These are phyloP conservation scores for Dichotomocladium elegans DNA, from an alignment of 371 early-diverging fungal species.

Conservation along the genomic window DNA sequence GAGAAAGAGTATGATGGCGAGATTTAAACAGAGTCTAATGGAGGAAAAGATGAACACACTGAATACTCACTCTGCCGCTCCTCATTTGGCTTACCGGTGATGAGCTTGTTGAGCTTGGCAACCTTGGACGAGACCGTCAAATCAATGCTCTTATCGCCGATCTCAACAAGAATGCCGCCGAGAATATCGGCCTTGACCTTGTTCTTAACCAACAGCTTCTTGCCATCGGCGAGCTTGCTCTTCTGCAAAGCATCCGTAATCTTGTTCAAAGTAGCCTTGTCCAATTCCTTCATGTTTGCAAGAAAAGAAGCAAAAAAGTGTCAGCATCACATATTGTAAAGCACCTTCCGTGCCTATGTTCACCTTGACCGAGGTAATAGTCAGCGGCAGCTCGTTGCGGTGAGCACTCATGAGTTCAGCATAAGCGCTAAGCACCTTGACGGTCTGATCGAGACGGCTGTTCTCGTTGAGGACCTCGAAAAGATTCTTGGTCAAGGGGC, in stretches of 20 bases:
- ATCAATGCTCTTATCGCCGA: constrained; percentile 97
- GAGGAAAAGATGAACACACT: too few species aligned
- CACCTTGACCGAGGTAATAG: constrained; percentile 87
- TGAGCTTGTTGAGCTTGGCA: constrained; percentile 90
- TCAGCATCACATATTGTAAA: background rate
- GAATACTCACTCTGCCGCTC: too few species aligned
- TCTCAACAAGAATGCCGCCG: constrained; percentile 93
- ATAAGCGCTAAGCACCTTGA: constrained; percentile 79
- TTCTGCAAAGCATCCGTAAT: constrained; percentile 49
- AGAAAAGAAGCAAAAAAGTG: background rate
- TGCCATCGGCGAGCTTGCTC: constrained; percentile 43
- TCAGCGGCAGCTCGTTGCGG: constrained; percentile 87
- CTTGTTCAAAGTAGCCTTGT: constrained; percentile 46
- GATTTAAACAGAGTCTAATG: background rate
- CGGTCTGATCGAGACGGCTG: constrained; percentile 83
- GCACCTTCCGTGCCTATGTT: background rate
- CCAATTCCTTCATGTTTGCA: constrained; percentile 57
- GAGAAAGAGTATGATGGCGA: too few species aligned
- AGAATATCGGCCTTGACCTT: constrained; percentile 92
- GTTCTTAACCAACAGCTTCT: constrained; percentile 76
- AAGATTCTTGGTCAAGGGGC: constrained; percentile 82
- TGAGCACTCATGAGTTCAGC: constrained; percentile 84
- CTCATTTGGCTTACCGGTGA: constrained; percentile 59
- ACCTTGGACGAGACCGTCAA: constrained; percentile 91
- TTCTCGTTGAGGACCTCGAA: constrained; percentile 90